Evolutionary conservation across 768 basidiomycete genomes (phyloP), one percentile per base, ranked within the genome.

Genomic region (Mycena floridula): DNA sequence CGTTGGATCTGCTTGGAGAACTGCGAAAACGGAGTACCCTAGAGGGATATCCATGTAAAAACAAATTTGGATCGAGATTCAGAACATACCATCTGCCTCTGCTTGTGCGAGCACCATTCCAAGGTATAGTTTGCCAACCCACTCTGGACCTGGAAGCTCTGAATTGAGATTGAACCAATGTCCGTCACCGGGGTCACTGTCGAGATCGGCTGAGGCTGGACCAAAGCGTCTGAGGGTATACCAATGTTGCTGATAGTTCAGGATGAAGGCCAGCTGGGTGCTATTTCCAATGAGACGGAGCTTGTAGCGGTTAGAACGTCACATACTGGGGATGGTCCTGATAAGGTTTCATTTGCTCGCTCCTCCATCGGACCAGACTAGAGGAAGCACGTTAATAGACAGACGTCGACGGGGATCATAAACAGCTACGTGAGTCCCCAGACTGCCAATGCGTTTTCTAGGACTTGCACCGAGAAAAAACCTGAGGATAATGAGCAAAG

Each of bases 111-210:
- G 64, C 39, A 89, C 79, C 84, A 94, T 84, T 42, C 80, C 79
- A 4, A 96, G 77, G 64, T 91, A 93, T 1, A 82, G 76, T 52
- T 79, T 85, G 23, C 86, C 74, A 24, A 96, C 76, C 87, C 89
- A 90, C 60, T 91, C 81, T 7, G 93, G 91, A 4, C 63, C 59
- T 25, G 68, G 49, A 12, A 83, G 66, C 51, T 75, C 82, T 7
- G 91, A 93, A 57, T 94, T 86, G 8, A 95, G 71, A 59, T 94
- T 91, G 65, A 89, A 92, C 90, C 90, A 93, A 59, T 89, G 81
- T 11, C 78, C 82, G 42, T 70, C 65, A 25, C 70, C 77, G 13
- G 62, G 59, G 56, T 79, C 75, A 23, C 61, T 48, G 25, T 66
- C 62, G 22, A 65, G 50, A 43, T 67, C 58, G n/a, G 73, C 51